phyloP scores from a whole-genome alignment of 345 rosid species.

The Euphorbia lathyris region DNA sequence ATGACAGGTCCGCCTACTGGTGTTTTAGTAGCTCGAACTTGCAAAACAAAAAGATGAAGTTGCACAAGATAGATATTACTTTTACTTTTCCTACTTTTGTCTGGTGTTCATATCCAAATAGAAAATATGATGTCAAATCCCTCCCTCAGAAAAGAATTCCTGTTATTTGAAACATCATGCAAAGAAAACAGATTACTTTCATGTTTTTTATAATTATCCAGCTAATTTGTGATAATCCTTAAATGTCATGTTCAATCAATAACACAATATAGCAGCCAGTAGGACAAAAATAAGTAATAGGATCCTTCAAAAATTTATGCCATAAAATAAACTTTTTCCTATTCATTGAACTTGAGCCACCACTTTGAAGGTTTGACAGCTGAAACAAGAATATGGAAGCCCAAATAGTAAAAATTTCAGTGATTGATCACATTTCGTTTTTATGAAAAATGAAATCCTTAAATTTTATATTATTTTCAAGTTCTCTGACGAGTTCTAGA shows the following conservation, averaged over 20 bases:
- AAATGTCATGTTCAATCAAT: background rate
- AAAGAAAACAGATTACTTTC: background rate
- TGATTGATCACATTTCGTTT: no score
- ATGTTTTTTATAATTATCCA: background rate
- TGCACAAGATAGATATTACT: background rate
- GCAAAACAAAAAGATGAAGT: constrained; percentile 59
- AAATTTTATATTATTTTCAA: no score
- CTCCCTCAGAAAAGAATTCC: no score
- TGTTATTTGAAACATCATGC: constrained; percentile 7
- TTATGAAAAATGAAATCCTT: no score
- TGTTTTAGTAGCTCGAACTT: constrained; percentile 47
- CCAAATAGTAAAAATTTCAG: no score
- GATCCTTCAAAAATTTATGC: no score
- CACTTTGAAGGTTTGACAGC: no score
- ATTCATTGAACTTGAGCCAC: no score
- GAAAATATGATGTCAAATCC: background rate
- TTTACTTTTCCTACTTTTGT: constrained; percentile 6
- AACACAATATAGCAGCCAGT: background rate
- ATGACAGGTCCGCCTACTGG: constrained; percentile 82
- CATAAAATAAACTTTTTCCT: no score
- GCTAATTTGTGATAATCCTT: background rate
- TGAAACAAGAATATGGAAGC: no score
- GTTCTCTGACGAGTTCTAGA: no score
- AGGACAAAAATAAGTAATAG: background rate
- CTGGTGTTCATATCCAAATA: constrained; percentile 11